Evolutionary conservation across 2,329 filamentous ascomycete genomes (phyloP).

Genomic region (Monosporascus sp.): DNA sequence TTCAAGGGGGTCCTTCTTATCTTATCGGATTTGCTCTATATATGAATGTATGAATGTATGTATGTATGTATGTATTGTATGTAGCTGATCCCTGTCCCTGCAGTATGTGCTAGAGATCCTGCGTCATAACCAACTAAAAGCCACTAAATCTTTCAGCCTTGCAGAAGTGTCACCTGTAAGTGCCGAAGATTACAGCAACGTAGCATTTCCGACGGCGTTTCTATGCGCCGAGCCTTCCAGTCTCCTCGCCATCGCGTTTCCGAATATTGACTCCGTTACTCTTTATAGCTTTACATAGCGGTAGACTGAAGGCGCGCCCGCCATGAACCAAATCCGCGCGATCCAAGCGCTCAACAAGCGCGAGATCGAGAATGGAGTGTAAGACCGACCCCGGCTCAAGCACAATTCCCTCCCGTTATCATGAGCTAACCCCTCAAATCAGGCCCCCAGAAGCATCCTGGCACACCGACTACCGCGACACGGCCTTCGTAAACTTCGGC

Average conservation of each 20-base stretch:
- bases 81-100: not conserved
- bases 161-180: not conserved
- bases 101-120: not conserved
- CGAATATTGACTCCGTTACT: not conserved
- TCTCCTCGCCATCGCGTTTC: not conserved
- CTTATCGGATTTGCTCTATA: not conserved
- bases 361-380: conserved; percentile 86
- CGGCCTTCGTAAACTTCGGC: conserved; percentile 93
- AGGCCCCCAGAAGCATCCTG: conserved; percentile 84
- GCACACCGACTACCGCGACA: conserved; percentile 97
- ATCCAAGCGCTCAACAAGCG: conserved; percentile 91
- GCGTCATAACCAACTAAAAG: not conserved
- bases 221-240: not conserved
- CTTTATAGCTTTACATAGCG: not conserved
- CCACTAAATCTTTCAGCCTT: not conserved
- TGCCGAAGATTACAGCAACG: not conserved
- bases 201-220: not conserved
- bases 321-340: conserved; percentile 90
- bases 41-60: not conserved
- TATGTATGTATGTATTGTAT: no score
- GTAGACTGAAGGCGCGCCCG: conserved; percentile 14
- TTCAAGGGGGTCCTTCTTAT: not conserved
- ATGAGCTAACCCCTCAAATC: conserved; percentile 18
- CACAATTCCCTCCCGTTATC: not conserved
- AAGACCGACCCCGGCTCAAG: conserved; percentile 28